Base-by-base conservation (phyloP, 305 asterid species). In the Fraxinus sp. region DNA sequence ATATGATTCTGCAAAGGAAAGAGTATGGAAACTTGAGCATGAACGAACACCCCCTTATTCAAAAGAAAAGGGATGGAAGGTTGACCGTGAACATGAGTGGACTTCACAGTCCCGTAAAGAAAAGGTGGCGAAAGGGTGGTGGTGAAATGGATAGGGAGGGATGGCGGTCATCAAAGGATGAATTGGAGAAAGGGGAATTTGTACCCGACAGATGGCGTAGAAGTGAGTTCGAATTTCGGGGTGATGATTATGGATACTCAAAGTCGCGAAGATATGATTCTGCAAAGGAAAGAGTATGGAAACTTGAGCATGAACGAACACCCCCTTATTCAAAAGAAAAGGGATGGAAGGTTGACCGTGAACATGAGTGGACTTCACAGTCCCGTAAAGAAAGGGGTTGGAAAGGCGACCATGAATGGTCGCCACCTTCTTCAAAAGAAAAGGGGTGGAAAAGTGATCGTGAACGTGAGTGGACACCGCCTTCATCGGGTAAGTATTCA, bases 21-120 rank as follows among this genome's bases (percentile, higher is more conserved):
- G 86, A 82, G 90, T 91, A 62, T 85, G 94, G 92, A 92, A 84
- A 49, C 76, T 33, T n/a, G 95, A 91, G n/a, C 91, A 83, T 0
- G 95, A 88, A 62, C 88, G 97, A 90, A 85, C 88, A 1, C 80
- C 93, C 33, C 89, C 92, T 75, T 85, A 91, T 83, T 84, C 88
- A 41, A 94, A 88, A 83, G 97, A 91, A 79, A 94, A 91, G 78
- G 95, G 92, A 71, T 89, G 97, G 97, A 91, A 89, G 85, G 78
- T 79, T 78, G 89, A 86, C 73, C 88, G 89, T 44, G 97, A 91
- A 55, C 80, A 77, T 33, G 97, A 93, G 26, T 85, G 94, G 91
- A 85, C 90, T 5, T 90, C 90, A 16, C 88, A 85, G 59, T 72
- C 87, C 52, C 80, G 78, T 22, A 89, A 87, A 77, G 92, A 86